phyloP scores from a whole-genome alignment of 768 basidiomycete species.

The Sarcodon sp. region DNA sequence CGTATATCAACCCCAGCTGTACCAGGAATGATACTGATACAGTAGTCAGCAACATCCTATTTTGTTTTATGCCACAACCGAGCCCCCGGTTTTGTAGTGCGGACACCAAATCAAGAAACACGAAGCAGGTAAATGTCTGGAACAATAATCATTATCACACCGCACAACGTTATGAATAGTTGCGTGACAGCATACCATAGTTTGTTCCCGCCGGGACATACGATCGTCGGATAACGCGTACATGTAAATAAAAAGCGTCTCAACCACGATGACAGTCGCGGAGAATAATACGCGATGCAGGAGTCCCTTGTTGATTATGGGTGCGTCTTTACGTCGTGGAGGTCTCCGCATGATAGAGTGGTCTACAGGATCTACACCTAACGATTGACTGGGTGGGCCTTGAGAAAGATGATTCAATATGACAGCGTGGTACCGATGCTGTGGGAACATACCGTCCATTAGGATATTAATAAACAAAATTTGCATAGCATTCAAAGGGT shows the following conservation, averaged over 20 bases:
- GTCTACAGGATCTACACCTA: slow-evolving; percentile 95
- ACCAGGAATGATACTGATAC: slow-evolving; percentile 78
- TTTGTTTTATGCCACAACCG: slow-evolving; percentile 70
- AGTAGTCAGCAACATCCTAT: slow-evolving; percentile 83
- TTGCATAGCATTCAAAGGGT: slow-evolving; percentile 96
- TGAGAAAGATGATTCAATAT: background rate
- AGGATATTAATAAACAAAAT: slow-evolving; percentile 99
- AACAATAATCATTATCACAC: background rate
- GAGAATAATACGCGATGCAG: slow-evolving; percentile 82
- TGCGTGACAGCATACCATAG: slow-evolving; percentile 56
- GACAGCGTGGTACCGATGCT: background rate
- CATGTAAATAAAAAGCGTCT: slow-evolving; percentile 79
- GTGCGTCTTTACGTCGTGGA: slow-evolving; percentile 85
- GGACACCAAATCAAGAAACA: slow-evolving; percentile 92
- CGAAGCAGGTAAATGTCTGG: slow-evolving; percentile 96
- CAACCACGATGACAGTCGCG: slow-evolving; percentile 81
- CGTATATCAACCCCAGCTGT: slow-evolving; percentile 79
- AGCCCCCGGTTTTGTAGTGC: slow-evolving; percentile 92
- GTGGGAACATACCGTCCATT: slow-evolving; percentile 69
- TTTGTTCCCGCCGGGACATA: slow-evolving; percentile 83
- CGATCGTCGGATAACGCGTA: slow-evolving; percentile 72
- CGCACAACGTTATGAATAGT: background rate
- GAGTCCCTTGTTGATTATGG: slow-evolving; percentile 68
- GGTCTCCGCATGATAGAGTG: slow-evolving; percentile 86
- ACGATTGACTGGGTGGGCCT: slow-evolving; percentile 91